phyloP scores from a whole-genome alignment of 805 yeast genomes.

The Ogataea ramenticola region DNA sequence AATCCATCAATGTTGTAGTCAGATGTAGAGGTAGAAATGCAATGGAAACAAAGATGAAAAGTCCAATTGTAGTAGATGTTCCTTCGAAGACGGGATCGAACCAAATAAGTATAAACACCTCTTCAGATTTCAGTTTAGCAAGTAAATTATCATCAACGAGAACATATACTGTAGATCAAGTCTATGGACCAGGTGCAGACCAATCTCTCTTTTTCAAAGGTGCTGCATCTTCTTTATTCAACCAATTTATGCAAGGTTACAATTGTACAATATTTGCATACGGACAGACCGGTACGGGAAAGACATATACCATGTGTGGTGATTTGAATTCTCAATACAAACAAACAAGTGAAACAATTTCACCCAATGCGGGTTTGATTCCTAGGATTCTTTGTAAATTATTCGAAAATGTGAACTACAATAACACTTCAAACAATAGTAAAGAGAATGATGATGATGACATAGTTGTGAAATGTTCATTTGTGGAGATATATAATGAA shows the following conservation, averaged over 20 bases:
- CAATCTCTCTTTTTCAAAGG: slow-evolving; percentile 37
- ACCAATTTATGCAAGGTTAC: slow-evolving; percentile 42
- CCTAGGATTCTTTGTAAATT: slow-evolving; percentile 40
- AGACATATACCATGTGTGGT: slow-evolving; percentile 57
- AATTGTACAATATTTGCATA: slow-evolving; percentile 53
- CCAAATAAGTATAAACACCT: slow-evolving; percentile 17
- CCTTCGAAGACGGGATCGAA: slow-evolving; percentile 27
- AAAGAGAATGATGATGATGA: slow-evolving; percentile 23
- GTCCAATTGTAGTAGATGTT: slow-evolving; percentile 41
- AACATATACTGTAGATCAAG: slow-evolving; percentile 47
- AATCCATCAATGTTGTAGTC: slow-evolving; percentile 42
- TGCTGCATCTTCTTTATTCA: slow-evolving; percentile 40
- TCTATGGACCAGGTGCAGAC: slow-evolving; percentile 46
- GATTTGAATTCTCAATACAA: slow-evolving; percentile 11
- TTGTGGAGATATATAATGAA: slow-evolving; percentile 45
- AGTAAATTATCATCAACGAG: slow-evolving; percentile 20
- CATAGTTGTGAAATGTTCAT: slow-evolving; percentile 41
- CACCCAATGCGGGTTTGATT: slow-evolving; percentile 38
- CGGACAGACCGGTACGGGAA: slow-evolving; percentile 59
- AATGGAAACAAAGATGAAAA: slow-evolving; percentile 35
- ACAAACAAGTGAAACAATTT: slow-evolving; percentile 12
- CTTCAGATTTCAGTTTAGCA: slow-evolving; percentile 17
- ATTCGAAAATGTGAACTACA: slow-evolving; percentile 20
- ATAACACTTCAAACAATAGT: neutral
- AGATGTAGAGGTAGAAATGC: slow-evolving; percentile 46